Evolutionary conservation across 2,329 filamentous ascomycete species (phyloP).

Genomic region (Alternaria arbusti): DNA sequence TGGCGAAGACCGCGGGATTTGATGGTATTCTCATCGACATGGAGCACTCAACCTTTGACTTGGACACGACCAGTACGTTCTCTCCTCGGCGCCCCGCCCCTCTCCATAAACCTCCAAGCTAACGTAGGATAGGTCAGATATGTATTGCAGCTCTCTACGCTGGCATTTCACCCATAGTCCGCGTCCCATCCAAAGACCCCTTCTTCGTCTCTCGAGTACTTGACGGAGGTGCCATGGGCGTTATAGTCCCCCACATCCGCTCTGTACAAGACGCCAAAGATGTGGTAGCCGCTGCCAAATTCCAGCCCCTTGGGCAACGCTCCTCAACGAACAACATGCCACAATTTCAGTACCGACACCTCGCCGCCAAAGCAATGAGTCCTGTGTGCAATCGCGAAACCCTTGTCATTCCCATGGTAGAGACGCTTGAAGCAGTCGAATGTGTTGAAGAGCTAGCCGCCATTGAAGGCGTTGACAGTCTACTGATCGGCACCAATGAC

Average conservation of each 20-base stretch:
- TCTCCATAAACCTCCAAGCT: background rate
- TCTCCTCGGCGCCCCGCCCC: background rate
- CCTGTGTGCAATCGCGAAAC: slow-evolving; percentile 46
- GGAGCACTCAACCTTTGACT: slow-evolving; percentile 52
- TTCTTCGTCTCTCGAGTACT: slow-evolving; percentile 50
- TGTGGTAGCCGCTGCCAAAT: slow-evolving; percentile 49
- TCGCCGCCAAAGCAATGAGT: slow-evolving; percentile 46
- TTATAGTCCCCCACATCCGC: slow-evolving; percentile 53
- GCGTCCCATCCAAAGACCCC: slow-evolving; percentile 49
- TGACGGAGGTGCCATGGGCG: slow-evolving; percentile 51
- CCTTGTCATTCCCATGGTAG: slow-evolving; percentile 54
- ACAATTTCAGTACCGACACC: slow-evolving; percentile 43
- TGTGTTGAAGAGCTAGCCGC: slow-evolving; percentile 51
- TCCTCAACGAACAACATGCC: slow-evolving; percentile 48
- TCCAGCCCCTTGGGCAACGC: slow-evolving; percentile 47
- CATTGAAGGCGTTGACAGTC: slow-evolving; percentile 52
- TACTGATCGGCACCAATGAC: slow-evolving; percentile 56
- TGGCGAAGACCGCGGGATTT: slow-evolving; percentile 51
- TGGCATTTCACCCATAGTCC: slow-evolving; percentile 52
- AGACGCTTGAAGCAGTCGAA: slow-evolving; percentile 49
- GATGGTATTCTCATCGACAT: slow-evolving; percentile 55
- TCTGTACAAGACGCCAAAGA: slow-evolving; percentile 47
- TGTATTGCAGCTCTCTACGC: slow-evolving; percentile 50
- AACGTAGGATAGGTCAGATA: slow-evolving; percentile 36
- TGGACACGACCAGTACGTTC: slow-evolving; percentile 37